Base-by-base conservation (phyloP, 129 eudicot genomes). In the Escallonia rubra region DNA sequence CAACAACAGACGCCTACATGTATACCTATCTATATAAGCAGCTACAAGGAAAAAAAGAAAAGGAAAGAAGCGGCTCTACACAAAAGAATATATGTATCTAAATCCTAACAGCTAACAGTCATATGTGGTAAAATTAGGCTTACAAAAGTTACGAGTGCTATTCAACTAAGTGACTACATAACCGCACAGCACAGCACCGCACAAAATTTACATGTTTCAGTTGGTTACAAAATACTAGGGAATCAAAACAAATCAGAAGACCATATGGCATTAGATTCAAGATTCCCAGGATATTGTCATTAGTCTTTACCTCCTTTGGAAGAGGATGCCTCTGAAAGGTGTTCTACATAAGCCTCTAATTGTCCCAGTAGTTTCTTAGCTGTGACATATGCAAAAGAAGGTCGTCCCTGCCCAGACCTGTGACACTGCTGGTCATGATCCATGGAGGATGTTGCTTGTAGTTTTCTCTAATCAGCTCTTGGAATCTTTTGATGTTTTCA, bases 311-410 rank as follows among this genome's bases (percentile, higher is more conserved):
- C 34, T 41, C n/a, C 3, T 54, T 34, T 2, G 13, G n/a, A n/a
- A n/a, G n/a, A n/a, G n/a, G n/a, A n/a, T n/a, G 34, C 34, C 10
- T 15, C 59, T 39, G 23, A 23, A 41, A 14, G 10, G 8, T n/a
- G 23, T n/a, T 42, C 3, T 61, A 14, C 46, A 11, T 4, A 67
- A 51, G 71, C 55, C 66, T 62, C 69, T 82, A 79, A 41, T 78
- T 76, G 66, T 89, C 91, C 98, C 98, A 93, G 61, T 79, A 89
- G 81, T 93, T 93, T 61, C 98, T 73, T 56, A 89, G 87, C 74
- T 93, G 98, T 40, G 98, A 93, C 95, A 93, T 84, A 58, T 93
- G 98, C 78, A 87, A 76, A 43, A 93, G 98, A 78, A 93, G 98
- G 49, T 82, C 88, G 67, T 93, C 90, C 60, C 98, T 82, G 68